Conservation (phyloP, 805 yeast genomes). For the Monosporozyma unispora region DNA sequence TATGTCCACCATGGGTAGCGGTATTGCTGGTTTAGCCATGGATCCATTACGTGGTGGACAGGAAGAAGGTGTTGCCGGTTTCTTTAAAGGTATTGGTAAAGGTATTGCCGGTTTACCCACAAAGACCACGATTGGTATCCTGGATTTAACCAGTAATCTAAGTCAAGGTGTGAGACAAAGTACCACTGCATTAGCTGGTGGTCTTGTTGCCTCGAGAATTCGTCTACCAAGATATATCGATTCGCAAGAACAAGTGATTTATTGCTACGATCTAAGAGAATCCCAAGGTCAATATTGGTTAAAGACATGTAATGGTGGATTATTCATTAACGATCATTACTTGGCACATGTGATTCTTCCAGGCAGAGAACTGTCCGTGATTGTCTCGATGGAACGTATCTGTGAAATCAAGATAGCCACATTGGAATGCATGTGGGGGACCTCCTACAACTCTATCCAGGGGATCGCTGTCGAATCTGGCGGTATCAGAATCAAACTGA, state of each 20-base stretch:
- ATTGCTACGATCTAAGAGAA: conserved; percentile 68
- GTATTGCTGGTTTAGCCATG: conserved; percentile 79
- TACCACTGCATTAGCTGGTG: conserved; percentile 70
- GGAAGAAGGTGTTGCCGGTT: conserved; percentile 85
- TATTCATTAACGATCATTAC: conserved; percentile 60
- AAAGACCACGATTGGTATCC: conserved; percentile 89
- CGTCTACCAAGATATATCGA: conserved; percentile 62
- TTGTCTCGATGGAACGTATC: conserved; percentile 66
- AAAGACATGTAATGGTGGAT: conserved; percentile 74
- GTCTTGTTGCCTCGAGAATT: neutral
- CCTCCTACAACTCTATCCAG: conserved; percentile 53
- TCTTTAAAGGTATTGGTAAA: conserved; percentile 86
- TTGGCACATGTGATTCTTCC: conserved; percentile 79
- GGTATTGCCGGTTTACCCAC: conserved; percentile 96
- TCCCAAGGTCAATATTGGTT: conserved; percentile 94
- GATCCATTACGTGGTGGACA: conserved; percentile 88
- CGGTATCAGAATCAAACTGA: conserved; percentile 63
- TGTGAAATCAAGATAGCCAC: conserved; percentile 56
- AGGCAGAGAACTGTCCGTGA: conserved; percentile 67
- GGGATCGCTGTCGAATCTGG: conserved; percentile 68
- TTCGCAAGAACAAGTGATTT: conserved; percentile 55
- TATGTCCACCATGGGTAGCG: conserved; percentile 78
- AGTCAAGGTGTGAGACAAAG: conserved; percentile 92
- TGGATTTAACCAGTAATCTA: conserved; percentile 85
- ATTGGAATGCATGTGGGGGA: conserved; percentile 62